Percentiles rank a stretch among this genome's conserved stretches.
Conservation (phyloP, 257 asterid genomes). For the Solanum boliviense region DNA sequence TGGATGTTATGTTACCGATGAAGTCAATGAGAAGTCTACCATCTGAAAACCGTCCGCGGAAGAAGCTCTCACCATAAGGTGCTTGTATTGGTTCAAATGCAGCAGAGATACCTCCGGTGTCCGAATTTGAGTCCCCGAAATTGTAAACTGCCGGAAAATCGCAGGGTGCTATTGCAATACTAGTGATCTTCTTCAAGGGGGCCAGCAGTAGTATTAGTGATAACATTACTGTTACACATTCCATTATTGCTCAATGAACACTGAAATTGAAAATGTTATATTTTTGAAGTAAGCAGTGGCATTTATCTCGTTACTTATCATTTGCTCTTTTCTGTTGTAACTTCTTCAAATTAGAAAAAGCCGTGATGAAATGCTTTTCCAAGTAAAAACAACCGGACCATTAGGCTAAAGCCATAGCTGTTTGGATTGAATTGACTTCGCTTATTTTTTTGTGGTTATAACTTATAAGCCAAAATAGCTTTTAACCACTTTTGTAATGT, state of each 20-base stretch:
- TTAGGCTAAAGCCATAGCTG: neutral
- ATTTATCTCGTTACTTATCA: slow-evolving; percentile 1
- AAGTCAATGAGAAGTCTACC: slow-evolving; percentile 56
- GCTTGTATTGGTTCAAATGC: slow-evolving; percentile 29
- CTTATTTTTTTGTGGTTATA: no score
- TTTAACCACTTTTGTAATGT: no score
- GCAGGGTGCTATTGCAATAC: slow-evolving; percentile 12
- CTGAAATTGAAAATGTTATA: neutral
- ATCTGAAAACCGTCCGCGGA: slow-evolving; percentile 34
- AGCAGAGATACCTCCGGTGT: slow-evolving; percentile 48
- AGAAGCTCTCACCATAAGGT: slow-evolving; percentile 40
- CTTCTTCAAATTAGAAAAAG: neutral
- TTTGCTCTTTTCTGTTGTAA: neutral
- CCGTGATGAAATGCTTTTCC: neutral
- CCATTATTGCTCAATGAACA: slow-evolving; percentile 14
- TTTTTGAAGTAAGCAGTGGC: neutral
- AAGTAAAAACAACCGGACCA: neutral
- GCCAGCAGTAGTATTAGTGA: neutral
- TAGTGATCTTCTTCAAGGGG: neutral
- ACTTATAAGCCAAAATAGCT: no score
- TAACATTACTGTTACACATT: neutral
- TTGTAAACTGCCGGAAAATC: slow-evolving; percentile 46
- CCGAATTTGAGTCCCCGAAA: slow-evolving; percentile 57
- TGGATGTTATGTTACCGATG: slow-evolving; percentile 17
- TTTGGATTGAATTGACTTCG: no score